Evolutionary conservation across 176 grass and related monocot genomes (phyloP), one percentile per base, ranked within the genome.

Genomic region (Aechmea fasciata): DNA sequence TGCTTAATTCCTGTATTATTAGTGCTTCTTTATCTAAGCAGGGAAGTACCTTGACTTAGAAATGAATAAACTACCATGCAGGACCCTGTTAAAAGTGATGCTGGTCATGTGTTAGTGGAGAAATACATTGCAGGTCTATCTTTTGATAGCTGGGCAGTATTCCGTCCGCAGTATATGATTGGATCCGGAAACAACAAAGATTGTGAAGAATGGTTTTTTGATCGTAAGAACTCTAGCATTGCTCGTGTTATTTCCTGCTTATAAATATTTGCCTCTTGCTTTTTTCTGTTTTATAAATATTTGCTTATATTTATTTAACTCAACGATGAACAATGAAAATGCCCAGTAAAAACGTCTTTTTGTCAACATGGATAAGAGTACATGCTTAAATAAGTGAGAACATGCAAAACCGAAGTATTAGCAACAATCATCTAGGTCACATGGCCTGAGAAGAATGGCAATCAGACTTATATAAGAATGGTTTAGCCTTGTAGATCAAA

Each of bases 151-250:
- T 92, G 89, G 89, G 77, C 89, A 2, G 48, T 83, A 66, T 92
- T 97, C 73, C 89, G 93, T 49, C 93, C 93, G 6, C 89, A 92
- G 71, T 92, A 92, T 83, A 92, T 97, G 89, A 92, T 85, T 71
- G 89, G 94, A 73, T 92, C 94, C n/a, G 84, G 86, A 81, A 97
- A 97, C 77, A 97, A 92, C 77, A 97, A 97, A 78, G 93, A 97
- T 59, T 97, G 89, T 63, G 94, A 97, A 81, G 94, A 97, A 76
- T 97, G 89, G 89, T 97, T 97, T 80, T 97, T 97, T 73, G 94
- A 97, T 78, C 80, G 94, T 97, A 89, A 73, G 54, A 71, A 50
- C 48, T 77, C 5, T 14, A 48, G 48, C 50, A 23, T 6, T 15
- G 15, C 11, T 51, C 47, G 69, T 41, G 19, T 59, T 59, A 14